phyloP scores from a whole-genome alignment of 1,284 basidiomycete genomes.

The Puccinia triticina region DNA sequence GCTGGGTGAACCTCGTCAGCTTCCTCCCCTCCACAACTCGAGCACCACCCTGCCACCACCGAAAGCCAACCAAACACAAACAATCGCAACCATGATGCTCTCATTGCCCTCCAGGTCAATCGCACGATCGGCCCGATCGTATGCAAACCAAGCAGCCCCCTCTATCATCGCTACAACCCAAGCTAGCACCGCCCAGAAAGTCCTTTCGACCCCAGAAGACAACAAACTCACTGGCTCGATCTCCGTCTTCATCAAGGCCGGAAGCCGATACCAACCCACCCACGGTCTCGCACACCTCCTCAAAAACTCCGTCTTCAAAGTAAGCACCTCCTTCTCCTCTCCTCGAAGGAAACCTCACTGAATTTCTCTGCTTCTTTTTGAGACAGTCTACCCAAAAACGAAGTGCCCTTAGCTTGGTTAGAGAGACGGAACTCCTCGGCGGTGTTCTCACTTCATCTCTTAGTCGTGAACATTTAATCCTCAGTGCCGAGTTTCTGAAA shows the following conservation, averaged over 20 bases:
- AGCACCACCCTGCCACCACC: background rate
- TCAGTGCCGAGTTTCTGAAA: slow-evolving; percentile 91
- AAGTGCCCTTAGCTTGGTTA: slow-evolving; percentile 84
- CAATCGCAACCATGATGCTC: background rate
- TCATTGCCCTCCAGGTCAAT: background rate
- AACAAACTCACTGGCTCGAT: slow-evolving; percentile 77
- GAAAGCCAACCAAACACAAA: background rate
- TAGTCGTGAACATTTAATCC: slow-evolving; percentile 83
- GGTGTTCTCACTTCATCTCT: slow-evolving; percentile 85
- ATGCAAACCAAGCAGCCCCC: slow-evolving; percentile 2
- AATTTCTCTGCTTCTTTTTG: background rate
- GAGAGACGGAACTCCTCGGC: slow-evolving; percentile 91
- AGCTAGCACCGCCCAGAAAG: background rate
- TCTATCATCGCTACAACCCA: slow-evolving; percentile 6
- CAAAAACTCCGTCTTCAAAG: slow-evolving; percentile 98
- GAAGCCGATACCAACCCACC: slow-evolving; percentile 79
- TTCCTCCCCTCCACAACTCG: background rate
- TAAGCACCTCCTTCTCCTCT: slow-evolving; percentile 60
- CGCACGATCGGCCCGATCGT: slow-evolving; percentile 11
- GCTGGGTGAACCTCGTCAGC: background rate
- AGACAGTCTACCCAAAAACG: slow-evolving; percentile 75
- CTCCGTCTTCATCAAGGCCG: slow-evolving; percentile 87
- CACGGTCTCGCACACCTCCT: slow-evolving; percentile 85
- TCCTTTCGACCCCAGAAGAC: slow-evolving; percentile 70
- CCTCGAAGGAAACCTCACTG: background rate